A percentile compares a stretch with the other conserved stretches of the same genome.
Evolutionary conservation across 495 filamentous ascomycete species (phyloP).

Genomic region (Lepraria neglecta): DNA sequence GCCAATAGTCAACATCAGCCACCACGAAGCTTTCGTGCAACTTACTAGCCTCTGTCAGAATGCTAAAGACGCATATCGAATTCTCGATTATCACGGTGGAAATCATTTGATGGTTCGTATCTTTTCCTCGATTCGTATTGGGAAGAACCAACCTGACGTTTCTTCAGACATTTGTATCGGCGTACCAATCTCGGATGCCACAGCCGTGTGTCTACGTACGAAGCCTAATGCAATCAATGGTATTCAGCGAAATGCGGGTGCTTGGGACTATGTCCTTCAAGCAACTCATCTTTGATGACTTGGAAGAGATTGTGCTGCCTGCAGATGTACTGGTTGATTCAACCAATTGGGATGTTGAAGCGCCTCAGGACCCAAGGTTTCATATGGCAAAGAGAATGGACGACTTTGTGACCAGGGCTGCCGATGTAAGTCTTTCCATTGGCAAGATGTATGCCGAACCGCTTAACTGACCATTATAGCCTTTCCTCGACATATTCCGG

Average conservation of each 20-base stretch:
- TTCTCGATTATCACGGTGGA: slow-evolving; percentile 61
- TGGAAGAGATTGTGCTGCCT: slow-evolving; percentile 69
- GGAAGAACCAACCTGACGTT: neutral
- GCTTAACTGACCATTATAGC: slow-evolving; percentile 37
- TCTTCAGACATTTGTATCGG: slow-evolving; percentile 56
- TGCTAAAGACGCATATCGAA: slow-evolving; percentile 58
- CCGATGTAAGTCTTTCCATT: slow-evolving; percentile 40
- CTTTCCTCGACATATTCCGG: slow-evolving; percentile 75
- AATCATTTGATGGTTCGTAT: slow-evolving; percentile 57
- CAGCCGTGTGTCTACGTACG: slow-evolving; percentile 80
- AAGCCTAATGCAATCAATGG: slow-evolving; percentile 66
- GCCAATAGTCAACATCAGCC: slow-evolving; percentile 71
- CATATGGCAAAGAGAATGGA: slow-evolving; percentile 74
- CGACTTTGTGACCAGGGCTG: slow-evolving; percentile 66
- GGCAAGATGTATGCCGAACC: neutral
- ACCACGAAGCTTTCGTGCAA: slow-evolving; percentile 63
- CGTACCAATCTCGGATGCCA: slow-evolving; percentile 70
- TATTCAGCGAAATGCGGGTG: slow-evolving; percentile 64
- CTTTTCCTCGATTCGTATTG: slow-evolving; percentile 9
- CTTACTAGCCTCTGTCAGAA: slow-evolving; percentile 67
- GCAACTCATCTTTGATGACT: slow-evolving; percentile 70
- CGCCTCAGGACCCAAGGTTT: slow-evolving; percentile 68
- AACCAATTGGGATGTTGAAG: slow-evolving; percentile 65
- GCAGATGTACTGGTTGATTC: slow-evolving; percentile 63
- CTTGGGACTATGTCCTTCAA: slow-evolving; percentile 61